Evolutionary conservation across 2,329 filamentous ascomycete species (phyloP).

Genomic region (Aspergillus sp.): DNA sequence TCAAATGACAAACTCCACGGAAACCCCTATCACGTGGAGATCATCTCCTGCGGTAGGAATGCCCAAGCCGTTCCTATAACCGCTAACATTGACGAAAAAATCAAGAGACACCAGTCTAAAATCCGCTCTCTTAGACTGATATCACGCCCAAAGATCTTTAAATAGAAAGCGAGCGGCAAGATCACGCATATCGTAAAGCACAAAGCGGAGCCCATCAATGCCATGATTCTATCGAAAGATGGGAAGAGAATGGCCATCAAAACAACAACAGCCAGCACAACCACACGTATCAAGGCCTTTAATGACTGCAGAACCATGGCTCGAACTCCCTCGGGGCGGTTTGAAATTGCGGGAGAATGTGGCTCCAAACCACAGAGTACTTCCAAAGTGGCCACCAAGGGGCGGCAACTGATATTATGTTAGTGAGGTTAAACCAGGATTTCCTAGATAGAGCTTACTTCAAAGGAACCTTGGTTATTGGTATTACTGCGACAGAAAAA

Average conservation of each 20-base stretch:
- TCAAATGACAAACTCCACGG: slow-evolving; percentile 41
- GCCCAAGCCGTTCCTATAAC: slow-evolving; percentile 81
- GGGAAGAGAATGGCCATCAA: slow-evolving; percentile 72
- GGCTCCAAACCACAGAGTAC: slow-evolving; percentile 72
- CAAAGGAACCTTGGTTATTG: slow-evolving; percentile 90
- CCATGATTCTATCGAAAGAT: slow-evolving; percentile 86
- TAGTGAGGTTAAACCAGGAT: neutral
- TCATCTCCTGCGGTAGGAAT: slow-evolving; percentile 74
- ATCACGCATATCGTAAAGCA: slow-evolving; percentile 96
- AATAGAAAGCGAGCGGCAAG: slow-evolving; percentile 81
- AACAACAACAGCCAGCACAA: slow-evolving; percentile 70
- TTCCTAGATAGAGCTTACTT: slow-evolving; percentile 51
- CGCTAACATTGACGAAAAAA: slow-evolving; percentile 68
- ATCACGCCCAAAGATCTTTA: slow-evolving; percentile 81
- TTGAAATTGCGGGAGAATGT: slow-evolving; percentile 36
- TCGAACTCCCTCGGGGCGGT: slow-evolving; percentile 26
- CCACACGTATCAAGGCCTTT: slow-evolving; percentile 63
- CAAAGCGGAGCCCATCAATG: slow-evolving; percentile 81
- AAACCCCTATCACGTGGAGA: slow-evolving; percentile 50
- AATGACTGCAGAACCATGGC: slow-evolving; percentile 57
- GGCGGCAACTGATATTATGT: slow-evolving; percentile 59
- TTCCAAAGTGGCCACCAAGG: slow-evolving; percentile 83
- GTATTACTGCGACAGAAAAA: slow-evolving; percentile 86
- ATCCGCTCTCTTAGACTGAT: slow-evolving; percentile 64
- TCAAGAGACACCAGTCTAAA: slow-evolving; percentile 67